Evolutionary conservation across 257 asterid species (phyloP), one percentile per base, ranked within the genome.

Genomic region (Gentiana macrophylla): DNA sequence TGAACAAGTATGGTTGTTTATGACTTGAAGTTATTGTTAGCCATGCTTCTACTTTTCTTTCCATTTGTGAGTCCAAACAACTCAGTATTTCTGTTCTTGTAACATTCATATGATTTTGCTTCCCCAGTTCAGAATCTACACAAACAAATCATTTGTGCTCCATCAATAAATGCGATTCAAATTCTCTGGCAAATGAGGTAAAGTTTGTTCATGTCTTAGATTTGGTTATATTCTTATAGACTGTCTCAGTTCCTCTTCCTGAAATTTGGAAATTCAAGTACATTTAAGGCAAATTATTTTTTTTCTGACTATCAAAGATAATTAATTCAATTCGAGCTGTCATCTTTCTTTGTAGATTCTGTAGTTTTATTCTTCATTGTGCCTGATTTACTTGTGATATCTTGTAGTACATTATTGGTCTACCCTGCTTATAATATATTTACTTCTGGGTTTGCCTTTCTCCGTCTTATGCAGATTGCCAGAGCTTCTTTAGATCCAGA

Each of bases 111-210:
- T 60, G 57, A 56, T 69, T 70, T 62, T 61, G 61, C 57, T 67
- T 56, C 24, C 24, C 24, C 94, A 92, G 98, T 68, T 76, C 90
- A 63, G 97, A 83, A 75, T 87, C 97, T 56, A 72, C 79, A 59
- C 95, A 92, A 57, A 92, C 98, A 15, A 88, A 92, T 67, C 86
- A 84, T 68, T 73, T 92, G 56, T 92, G 98, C 77, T 92, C 98
- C 67, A 92, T 92, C 73, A 92, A 89, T 79, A 87, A 85, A 57
- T 92, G 98, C 65, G 86, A 92, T 75, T 78, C 97, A 46, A 70
- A 83, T 66, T 92, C 98, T 70, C 98, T 92, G 54, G 66, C 81
- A 67, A 92, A 87, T 68, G 94, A 92, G 98, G 98, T 92, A 80
- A 70, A 62, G 12, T 56, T 32, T 49, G 65, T 55, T 13, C 64